Percentiles rank a stretch among this genome's conserved stretches.
Conservation (phyloP, 1,284 basidiomycete genomes). For the Ceratobasidium papillatum region DNA sequence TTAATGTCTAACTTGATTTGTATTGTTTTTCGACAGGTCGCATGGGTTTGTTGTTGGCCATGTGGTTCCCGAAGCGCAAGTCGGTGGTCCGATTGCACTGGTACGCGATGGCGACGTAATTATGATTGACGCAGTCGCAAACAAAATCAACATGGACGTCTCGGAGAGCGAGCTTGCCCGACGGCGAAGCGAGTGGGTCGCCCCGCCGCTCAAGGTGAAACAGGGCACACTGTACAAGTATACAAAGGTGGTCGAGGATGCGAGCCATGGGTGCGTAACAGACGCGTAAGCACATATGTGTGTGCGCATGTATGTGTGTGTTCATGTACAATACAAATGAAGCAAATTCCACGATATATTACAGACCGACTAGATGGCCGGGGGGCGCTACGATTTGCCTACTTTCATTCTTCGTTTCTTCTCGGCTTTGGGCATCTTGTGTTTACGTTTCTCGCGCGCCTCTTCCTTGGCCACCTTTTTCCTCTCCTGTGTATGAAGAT, state of each 20-base stretch:
- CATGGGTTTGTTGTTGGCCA: slow-evolving; percentile 94
- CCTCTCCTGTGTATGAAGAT: slow-evolving; percentile 67
- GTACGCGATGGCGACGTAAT: slow-evolving; percentile 89
- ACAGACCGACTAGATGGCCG: neutral
- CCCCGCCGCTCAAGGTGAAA: slow-evolving; percentile 84
- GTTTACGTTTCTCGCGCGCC: slow-evolving; percentile 85
- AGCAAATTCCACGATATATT: slow-evolving; percentile 23
- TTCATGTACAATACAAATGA: slow-evolving; percentile 19
- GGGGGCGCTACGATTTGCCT: slow-evolving; percentile 41
- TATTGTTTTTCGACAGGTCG: slow-evolving; percentile 59
- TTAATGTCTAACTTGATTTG: slow-evolving; percentile 17
- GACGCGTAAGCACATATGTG: slow-evolving; percentile 62
- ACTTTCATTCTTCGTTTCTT: slow-evolving; percentile 85
- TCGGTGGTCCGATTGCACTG: slow-evolving; percentile 90
- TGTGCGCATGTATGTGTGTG: slow-evolving; percentile 17
- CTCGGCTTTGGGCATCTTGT: slow-evolving; percentile 93
- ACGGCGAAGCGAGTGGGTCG: slow-evolving; percentile 74
- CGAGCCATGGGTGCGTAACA: slow-evolving; percentile 87
- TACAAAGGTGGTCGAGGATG: slow-evolving; percentile 83
- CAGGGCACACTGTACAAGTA: slow-evolving; percentile 92
- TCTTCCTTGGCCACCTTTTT: slow-evolving; percentile 90
- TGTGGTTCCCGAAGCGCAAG: slow-evolving; percentile 88
- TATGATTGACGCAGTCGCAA: slow-evolving; percentile 84
- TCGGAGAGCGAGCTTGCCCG: slow-evolving; percentile 73
- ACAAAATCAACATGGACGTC: slow-evolving; percentile 75